Evolutionary conservation across 202 grass and related monocot species (phyloP).

Genomic region (Thinopyrum obtusiflorum): DNA sequence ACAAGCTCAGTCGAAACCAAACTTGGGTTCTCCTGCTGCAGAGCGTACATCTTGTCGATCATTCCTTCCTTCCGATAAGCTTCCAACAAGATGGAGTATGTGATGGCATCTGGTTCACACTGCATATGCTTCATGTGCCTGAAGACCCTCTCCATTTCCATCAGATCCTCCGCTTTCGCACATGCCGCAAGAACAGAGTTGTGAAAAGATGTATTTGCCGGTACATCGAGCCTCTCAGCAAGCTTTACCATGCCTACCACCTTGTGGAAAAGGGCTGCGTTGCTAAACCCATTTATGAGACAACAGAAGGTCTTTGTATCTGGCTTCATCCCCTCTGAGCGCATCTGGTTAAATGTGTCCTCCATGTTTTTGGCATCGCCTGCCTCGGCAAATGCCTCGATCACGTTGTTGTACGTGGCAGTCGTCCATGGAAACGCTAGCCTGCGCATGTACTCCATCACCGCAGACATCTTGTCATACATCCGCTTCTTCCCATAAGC

Average conservation of each 20-base stretch:
- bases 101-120: slow-evolving; percentile 55
- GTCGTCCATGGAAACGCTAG: slow-evolving; percentile 86
- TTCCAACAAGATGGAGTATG: slow-evolving; percentile 64
- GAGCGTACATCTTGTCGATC: slow-evolving; percentile 80
- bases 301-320: slow-evolving; percentile 92
- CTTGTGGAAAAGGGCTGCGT: slow-evolving; percentile 84
- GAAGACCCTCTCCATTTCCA: slow-evolving; percentile 96
- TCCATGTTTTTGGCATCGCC: slow-evolving; percentile 88
- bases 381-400: slow-evolving; percentile 77
- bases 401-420: slow-evolving; percentile 89
- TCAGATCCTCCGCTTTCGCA: slow-evolving; percentile 74
- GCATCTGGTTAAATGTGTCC: slow-evolving; percentile 90
- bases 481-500: slow-evolving; percentile 83
- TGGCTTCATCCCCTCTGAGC: slow-evolving; percentile 72
- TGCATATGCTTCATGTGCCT: slow-evolving; percentile 77
- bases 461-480: slow-evolving; percentile 89
- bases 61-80: slow-evolving; percentile 93
- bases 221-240: slow-evolving; percentile 71
- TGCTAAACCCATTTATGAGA: slow-evolving; percentile 84
- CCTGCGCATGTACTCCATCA: slow-evolving; percentile 97
- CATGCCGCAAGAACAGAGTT: slow-evolving; percentile 71
- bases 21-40: slow-evolving; percentile 65
- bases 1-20: slow-evolving; percentile 36
- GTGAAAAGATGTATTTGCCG: slow-evolving; percentile 57
- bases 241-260: slow-evolving; percentile 82